Evolutionary conservation across 129 eudicot species (phyloP), one percentile per base, ranked within the genome.

Genomic region (Calendula officinalis): DNA sequence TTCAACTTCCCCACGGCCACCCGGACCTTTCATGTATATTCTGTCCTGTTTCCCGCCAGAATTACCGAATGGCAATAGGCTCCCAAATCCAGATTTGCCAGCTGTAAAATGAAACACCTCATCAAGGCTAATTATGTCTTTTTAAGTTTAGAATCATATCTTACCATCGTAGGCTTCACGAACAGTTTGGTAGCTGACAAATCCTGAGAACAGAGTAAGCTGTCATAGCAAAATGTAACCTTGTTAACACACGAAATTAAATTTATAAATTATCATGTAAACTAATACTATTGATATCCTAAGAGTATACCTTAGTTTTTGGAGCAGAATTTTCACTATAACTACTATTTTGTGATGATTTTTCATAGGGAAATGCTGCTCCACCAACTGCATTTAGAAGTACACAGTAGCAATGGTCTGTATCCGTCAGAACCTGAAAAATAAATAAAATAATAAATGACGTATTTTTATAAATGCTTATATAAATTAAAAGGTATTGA

Each of bases 1-100:
- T 76, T 88, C 96, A 71, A 94, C 97, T 78, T 88, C 95, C 39
- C 99, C 99, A 65, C 97, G 99, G 57, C 97, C 99, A 50, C 97
- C 99, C 35, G 99, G 99, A 49, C 99, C 99, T 77, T 88, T 94
- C 99, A 94, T 88, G 82, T 87, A 94, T 34, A 94, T 71, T 64
- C 86, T 85, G 80, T 94, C 97, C 52, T 85, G 76, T 82, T 81
- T 88, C n/a, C 95, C 84, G 17, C 87, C 48, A 39, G 96, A 83
- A 62, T 85, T 82, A 66, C 87, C 89, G 52, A 94, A 85, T 59
- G 90, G 86, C 42, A 94, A 74, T 66, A 94, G 88, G 84, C 96
- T 94, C 34, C 96, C 97, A 12, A 94, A 88, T 56, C 99, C 97
- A 70, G 81, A 75, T 48, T 82, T 88, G 43, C 97, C 99, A 8